Evolutionary conservation across 495 filamentous ascomycete species (phyloP), one percentile per base, ranked within the genome.

Genomic region (Penicillium antarcticum): DNA sequence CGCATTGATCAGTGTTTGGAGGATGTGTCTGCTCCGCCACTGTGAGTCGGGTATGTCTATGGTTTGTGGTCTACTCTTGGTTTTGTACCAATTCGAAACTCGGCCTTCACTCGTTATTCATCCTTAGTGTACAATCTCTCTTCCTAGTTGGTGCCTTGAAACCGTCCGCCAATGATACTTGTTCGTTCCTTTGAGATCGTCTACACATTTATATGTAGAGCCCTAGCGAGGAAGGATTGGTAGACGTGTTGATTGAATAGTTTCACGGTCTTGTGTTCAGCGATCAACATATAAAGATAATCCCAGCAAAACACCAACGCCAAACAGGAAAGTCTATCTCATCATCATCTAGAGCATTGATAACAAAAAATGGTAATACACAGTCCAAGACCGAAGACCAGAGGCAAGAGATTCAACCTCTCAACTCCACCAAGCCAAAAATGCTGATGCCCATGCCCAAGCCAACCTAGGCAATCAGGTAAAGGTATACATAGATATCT

Each of bases 1-100:
- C 74, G 87, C 16, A 82, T 91, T 40, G 87, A 91, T 62, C 87
- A 90, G 72, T 91, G 87, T 62, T 65, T 91, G 75, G 77, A 80
- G 72, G 87, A 90, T 68, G 83, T 82, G 5, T 71, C 78, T 42
- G 84, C 84, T 42, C 86, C 86, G 16, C 70, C 82, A 14, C 52
- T 88, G 58, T 60, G 40, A 64, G 24, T 16, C 26, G n/a, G 5
- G 2, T 7, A 14, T 48, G 9, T 12, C 17, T 14, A 29, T 35
- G 36, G 11, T 29, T 38, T 23, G 21, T 3, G 21, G 21, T 23
- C 21, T 23, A 23, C 21, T 23, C 2, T 23, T 5, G 21, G 2
- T 44, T 9, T 45, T 38, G 45, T 45, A 42, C 16, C 35, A 38
- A 36, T 12, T 38, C 13, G n/a, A 13, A 19, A 33, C 34, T 10